Base-by-base conservation (phyloP, 2,329 filamentous ascomycete genomes). In the Cordyceps pruinosa region DNA sequence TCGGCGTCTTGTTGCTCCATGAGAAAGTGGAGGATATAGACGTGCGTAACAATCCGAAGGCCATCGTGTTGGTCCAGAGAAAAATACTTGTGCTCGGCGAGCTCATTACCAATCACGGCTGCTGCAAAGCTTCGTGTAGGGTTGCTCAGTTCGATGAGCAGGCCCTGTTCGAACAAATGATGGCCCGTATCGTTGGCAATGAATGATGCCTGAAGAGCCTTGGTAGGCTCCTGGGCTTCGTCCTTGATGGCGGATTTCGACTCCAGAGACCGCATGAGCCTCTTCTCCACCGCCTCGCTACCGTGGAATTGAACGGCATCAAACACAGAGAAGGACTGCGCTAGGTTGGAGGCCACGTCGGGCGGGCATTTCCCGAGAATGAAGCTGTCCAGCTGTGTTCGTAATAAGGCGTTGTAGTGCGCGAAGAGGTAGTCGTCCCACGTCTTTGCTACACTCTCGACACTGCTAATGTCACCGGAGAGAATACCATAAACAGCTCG, bases 371-470 rank as follows among this genome's bases (percentile, higher is more conserved):
- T 75, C 23, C 73, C 74, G 60, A 83, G 73, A 57, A 89, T 73
- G 66, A 88, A 95, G 3, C 77, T 75, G 63, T 93, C 88, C 68
- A 96, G 93, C 64, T 93, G 87, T 2, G 85, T 83, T 55, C 92
- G 82, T 10, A 97, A 73, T 5, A 93, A 76, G n/a, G 89, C 86
- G 66, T 95, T 97, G 75, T 94, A 94, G 68, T 92, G 85, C 35
- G 87, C 86, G 70, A 94, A 96, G 19, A 97, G 78, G 64, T 87
- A 84, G 66, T 97, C 93, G 63, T 96, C 90, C 87, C 91, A 95
- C 23, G 80, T 84, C 51, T 82, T 79, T 68, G 89, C 91, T 39
- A 93, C 84, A 62, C 83, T 83, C 66, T 89, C 85, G 12, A 95
- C 89, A 52, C 87, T 89, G 37, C 82, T 75, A 50, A 91, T 80